Evolutionary conservation across 768 basidiomycete genomes (phyloP), one percentile per base, ranked within the genome.

Genomic region (Lactifluus rugatus): DNA sequence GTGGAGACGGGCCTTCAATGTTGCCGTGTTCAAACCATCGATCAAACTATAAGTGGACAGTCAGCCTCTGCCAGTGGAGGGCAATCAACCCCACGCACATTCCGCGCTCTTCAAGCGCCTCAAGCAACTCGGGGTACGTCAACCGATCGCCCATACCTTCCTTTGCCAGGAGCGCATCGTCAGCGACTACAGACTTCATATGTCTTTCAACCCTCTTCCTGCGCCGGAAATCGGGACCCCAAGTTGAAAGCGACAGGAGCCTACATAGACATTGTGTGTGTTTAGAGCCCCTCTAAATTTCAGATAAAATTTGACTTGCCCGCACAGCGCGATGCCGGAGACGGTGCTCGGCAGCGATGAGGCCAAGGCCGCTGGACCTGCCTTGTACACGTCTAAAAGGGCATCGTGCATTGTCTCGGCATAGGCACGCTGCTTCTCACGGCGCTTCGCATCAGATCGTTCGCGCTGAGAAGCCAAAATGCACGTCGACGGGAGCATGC

Each of bases 401-500:
- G 57, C 58, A 1, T 61, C 52, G 37, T 52, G 54, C 64, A 62
- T 64, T 31, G 52, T 56, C 25, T 62, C 56, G 26, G 66, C 64
- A 53, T 48, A 65, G 3, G 50, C 48, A 48, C 48, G 74, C 65
- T 83, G 72, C 56, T 66, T 70, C 37, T 80, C 66, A 70, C 77
- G 64, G 66, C 76, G 69, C 72, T 82, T 75, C 69, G 76, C 61
- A 68, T 75, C 67, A 72, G 85, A 75, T 73, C 92, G 72, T 74
- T 85, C 68, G 37, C 78, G 81, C 72, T 93, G 91, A 13, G 86
- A 83, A 1, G 91, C 87, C 5, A 93, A 78, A 54, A 93, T 77
- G 67, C 89, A 92, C 0, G 91, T 93, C 2, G 89, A 92, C 0
- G 91, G 91, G 26, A 93, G 81, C 74, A 90, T 78, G 67, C 79